phyloP scores from a whole-genome alignment of 768 basidiomycete species.

The Tephrocybe sp. region DNA sequence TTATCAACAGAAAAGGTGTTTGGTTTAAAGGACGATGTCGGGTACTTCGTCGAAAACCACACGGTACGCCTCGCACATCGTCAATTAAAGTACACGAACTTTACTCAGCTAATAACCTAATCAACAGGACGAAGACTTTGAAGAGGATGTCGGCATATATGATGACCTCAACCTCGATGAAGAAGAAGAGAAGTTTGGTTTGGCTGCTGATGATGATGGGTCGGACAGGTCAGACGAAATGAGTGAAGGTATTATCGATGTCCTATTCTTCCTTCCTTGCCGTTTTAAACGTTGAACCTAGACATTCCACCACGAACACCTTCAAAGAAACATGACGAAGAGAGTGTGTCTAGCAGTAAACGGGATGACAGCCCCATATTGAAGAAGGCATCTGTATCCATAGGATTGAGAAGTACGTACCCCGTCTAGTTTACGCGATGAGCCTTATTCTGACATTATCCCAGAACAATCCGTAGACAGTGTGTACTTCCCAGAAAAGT shows the following conservation, averaged over 20 bases:
- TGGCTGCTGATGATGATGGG: slow-evolving; percentile 72
- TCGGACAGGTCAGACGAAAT: slow-evolving; percentile 73
- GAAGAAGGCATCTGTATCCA: slow-evolving; percentile 66
- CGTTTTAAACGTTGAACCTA: slow-evolving; percentile 23
- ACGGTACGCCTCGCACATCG: slow-evolving; percentile 56
- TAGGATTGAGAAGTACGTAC: slow-evolving; percentile 70
- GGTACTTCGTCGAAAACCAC: slow-evolving; percentile 95
- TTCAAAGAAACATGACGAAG: slow-evolving; percentile 78
- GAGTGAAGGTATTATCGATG: slow-evolving; percentile 58
- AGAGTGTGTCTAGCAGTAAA: slow-evolving; percentile 71
- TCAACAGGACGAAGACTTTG: slow-evolving; percentile 90
- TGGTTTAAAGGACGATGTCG: slow-evolving; percentile 88
- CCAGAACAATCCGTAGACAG: slow-evolving; percentile 72
- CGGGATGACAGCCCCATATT: slow-evolving; percentile 75
- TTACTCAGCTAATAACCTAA: slow-evolving; percentile 20
- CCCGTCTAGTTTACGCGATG: slow-evolving; percentile 4
- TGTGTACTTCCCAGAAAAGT: slow-evolving; percentile 27
- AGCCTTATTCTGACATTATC: slow-evolving; percentile 4
- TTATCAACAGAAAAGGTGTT: slow-evolving; percentile 78
- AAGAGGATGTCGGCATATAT: slow-evolving; percentile 96
- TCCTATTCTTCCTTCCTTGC: background rate
- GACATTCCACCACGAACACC: slow-evolving; percentile 65
- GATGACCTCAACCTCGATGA: slow-evolving; percentile 97
- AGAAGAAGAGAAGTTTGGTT: slow-evolving; percentile 91
- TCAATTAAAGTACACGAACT: slow-evolving; percentile 3